Conservation (phyloP, 805 yeast genomes). For the Suhomyces xylopsoci region DNA sequence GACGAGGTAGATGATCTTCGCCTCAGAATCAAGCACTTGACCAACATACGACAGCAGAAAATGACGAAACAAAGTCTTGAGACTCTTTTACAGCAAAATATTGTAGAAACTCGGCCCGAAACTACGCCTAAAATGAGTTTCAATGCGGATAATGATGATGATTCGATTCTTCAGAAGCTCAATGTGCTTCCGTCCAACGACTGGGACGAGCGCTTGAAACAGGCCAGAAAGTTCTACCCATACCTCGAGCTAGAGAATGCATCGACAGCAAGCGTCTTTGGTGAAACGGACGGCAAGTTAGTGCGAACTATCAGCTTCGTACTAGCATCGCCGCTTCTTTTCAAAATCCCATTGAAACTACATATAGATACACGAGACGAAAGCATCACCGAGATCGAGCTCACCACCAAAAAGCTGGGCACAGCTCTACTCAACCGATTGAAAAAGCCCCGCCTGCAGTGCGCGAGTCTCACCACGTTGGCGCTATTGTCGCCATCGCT, state of each 20-base stretch:
- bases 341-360: slow-evolving; percentile 16
- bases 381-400: not conserved
- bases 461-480: slow-evolving; percentile 8
- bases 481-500: slow-evolving; percentile 23
- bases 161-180: slow-evolving; percentile 20
- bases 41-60: slow-evolving; percentile 11
- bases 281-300: slow-evolving; percentile 7
- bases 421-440: not conserved
- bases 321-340: slow-evolving; percentile 20
- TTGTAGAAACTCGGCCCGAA: slow-evolving; percentile 5
- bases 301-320: slow-evolving; percentile 14
- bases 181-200: slow-evolving; percentile 35
- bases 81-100: slow-evolving; percentile 19
- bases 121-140: not conserved
- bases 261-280: slow-evolving; percentile 10
- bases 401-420: not conserved
- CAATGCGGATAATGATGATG: slow-evolving; percentile 13
- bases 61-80: slow-evolving; percentile 14
- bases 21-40: slow-evolving; percentile 10
- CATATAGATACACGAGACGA: slow-evolving; percentile 14
- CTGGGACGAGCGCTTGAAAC: slow-evolving; percentile 18
- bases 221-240: slow-evolving; percentile 25
- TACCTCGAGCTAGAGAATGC: slow-evolving; percentile 17
- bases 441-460: not conserved
- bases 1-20: slow-evolving; percentile 15